phyloP scores from a whole-genome alignment of 2,329 filamentous ascomycete genomes.

The Beauveria pseudobassiana region DNA sequence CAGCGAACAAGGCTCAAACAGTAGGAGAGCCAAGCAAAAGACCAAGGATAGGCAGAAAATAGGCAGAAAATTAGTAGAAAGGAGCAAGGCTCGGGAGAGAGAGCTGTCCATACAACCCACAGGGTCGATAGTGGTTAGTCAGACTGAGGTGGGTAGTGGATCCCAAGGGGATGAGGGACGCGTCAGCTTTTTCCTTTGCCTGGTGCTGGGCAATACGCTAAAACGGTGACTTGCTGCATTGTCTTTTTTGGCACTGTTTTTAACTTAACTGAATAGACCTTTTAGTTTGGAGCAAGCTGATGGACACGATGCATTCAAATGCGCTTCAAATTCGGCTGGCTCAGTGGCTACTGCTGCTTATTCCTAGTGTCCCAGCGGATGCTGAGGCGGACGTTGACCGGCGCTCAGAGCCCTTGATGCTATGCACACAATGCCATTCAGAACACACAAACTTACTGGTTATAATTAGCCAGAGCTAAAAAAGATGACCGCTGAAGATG shows the following conservation, averaged over 20 bases:
- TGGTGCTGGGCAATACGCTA: too few relatives aligned
- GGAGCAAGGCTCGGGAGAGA: neutral
- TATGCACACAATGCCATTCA: too few relatives aligned
- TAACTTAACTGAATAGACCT: too few relatives aligned
- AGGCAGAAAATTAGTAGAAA: neutral
- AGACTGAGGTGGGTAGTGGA: constrained; percentile 8
- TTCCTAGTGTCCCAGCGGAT: too few relatives aligned
- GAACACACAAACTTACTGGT: too few relatives aligned
- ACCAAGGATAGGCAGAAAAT: neutral
- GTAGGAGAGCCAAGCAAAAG: neutral
- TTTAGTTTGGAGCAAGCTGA: too few relatives aligned
- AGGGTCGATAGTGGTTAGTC: constrained; percentile 1
- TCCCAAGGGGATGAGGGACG: constrained; percentile 20
- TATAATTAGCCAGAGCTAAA: neutral
- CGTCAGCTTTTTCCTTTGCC: constrained; percentile 19
- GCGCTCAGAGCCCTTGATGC: too few relatives aligned
- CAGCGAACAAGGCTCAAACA: constrained; percentile 3
- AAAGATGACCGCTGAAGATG: neutral
- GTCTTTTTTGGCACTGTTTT: neutral
- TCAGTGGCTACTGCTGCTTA: too few relatives aligned
- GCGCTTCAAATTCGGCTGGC: too few relatives aligned
- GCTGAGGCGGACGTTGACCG: too few relatives aligned
- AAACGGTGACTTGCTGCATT: too few relatives aligned
- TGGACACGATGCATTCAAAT: too few relatives aligned
- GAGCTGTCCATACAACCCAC: constrained; percentile 6